Base-by-base conservation (phyloP, 306 rosid genomes). In the Quercus agrifolia region DNA sequence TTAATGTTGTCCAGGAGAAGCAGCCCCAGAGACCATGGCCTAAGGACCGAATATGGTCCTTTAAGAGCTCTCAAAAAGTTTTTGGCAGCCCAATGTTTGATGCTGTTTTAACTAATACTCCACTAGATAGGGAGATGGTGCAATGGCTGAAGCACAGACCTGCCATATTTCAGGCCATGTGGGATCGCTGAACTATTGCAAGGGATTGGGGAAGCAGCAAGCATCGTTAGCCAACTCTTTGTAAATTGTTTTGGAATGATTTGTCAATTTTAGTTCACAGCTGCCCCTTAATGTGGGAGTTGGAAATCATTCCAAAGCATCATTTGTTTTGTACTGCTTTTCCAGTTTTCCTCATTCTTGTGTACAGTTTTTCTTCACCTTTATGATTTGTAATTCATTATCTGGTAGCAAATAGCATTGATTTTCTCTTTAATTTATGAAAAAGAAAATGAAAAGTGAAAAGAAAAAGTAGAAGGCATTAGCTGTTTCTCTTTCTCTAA, bases 31-130 rank as follows among this genome's bases (percentile, higher is more conserved):
- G 85, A 81, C 85, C 94, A 20, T 96, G 98, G 99, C 97, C 99
- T 6, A 91, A 89, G 87, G 99, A 96, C 82, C 84, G 86, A 76
- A 93, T 96, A 89, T 96, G 99, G 99, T 90, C 87, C 41, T 96
- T 91, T 86, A 90, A 87, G 86, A 90, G 72, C 85, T 79, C 20
- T 72, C 91, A 90, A 0, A 93, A 86, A 80, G 78, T 96, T 74
- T 74, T 96, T 74, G 97, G 98, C 74, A 96, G 99, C 86, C 99
- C 99, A 4, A 93, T 91, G 98, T 87, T 96, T 74, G 99, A 96
- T 51, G 84, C 94, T 17, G 94, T 90, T 44, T 77, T 90, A 74
- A 83, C 78, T 79, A 88, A 86, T 71, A 62, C 91, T 74, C 66
- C 88, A 25, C 76, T 93, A 86, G 99, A 96, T 89, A 79, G 78